These are phyloP conservation scores for Thermoascus crustaceus DNA, from an alignment of 2,329 filamentous ascomycete species.

Conservation along the genomic window DNA sequence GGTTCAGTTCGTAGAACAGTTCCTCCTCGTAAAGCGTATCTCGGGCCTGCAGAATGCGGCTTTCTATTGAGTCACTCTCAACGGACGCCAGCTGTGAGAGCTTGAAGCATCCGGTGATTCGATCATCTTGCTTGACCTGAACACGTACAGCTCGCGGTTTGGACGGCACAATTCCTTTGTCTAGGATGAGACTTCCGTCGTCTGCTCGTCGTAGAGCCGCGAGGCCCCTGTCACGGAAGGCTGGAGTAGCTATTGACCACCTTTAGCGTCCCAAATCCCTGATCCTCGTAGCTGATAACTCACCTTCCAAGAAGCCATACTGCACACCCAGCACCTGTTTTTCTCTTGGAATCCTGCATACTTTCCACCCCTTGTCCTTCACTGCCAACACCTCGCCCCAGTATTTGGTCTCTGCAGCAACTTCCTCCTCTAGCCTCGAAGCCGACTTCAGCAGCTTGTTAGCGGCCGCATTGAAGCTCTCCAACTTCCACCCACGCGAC, in stretches of 20 bases:
- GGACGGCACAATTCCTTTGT: conserved; percentile 47
- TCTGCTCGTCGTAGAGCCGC: conserved; percentile 68
- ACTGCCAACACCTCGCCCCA: conserved; percentile 81
- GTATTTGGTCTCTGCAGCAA: conserved; percentile 72
- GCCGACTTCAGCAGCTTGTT: conserved; percentile 67
- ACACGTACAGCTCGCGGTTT: conserved; percentile 58
- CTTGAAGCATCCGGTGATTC: conserved; percentile 49
- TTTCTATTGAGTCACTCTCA: conserved; percentile 24
- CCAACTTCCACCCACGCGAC: conserved; percentile 64
- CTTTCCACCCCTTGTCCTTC: conserved; percentile 75
- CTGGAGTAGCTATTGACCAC: conserved; percentile 38
- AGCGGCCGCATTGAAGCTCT: conserved; percentile 66
- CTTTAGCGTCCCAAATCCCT: too few species aligned
- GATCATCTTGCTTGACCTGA: conserved; percentile 51
- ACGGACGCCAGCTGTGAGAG: conserved; percentile 11
- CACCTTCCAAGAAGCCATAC: conserved; percentile 78
- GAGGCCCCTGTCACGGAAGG: conserved; percentile 63
- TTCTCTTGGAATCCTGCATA: conserved; percentile 69
- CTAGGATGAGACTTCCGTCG: conserved; percentile 67
- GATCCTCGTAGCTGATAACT: conserved; percentile 8
- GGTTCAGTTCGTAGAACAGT: conserved; percentile 78
- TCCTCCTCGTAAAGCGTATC: conserved; percentile 56
- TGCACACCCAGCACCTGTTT: conserved; percentile 70
- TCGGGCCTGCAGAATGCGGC: conserved; percentile 35
- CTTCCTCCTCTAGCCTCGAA: conserved; percentile 64